phyloP scores from a whole-genome alignment of 495 filamentous ascomycete genomes.

The Annulohypoxylon maeteangense region DNA sequence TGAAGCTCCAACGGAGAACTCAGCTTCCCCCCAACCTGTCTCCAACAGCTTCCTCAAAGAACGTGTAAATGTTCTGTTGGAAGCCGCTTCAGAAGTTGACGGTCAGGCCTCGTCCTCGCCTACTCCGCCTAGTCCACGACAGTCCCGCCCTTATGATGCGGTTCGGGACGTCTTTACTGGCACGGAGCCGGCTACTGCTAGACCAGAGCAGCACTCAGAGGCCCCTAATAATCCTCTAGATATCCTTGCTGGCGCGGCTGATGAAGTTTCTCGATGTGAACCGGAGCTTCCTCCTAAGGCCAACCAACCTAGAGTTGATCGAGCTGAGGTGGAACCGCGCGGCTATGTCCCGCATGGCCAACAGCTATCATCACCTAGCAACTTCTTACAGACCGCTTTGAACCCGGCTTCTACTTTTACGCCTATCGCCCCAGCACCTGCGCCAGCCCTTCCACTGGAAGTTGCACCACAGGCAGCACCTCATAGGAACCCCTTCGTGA shows the following conservation, averaged over 20 bases:
- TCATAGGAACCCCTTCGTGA: slow-evolving; percentile 41
- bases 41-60: slow-evolving; percentile 8
- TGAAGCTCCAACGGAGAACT: slow-evolving; percentile 27
- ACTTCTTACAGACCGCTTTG: slow-evolving; percentile 56
- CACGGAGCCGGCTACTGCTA: slow-evolving; percentile 40
- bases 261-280: slow-evolving; percentile 15
- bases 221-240: slow-evolving; percentile 40
- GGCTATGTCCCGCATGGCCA: slow-evolving; percentile 30
- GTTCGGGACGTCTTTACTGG: slow-evolving; percentile 59
- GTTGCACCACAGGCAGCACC: slow-evolving; percentile 15
- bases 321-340: not conserved
- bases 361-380: slow-evolving; percentile 34
- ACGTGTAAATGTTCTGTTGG: slow-evolving; percentile 25
- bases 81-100: slow-evolving; percentile 42
- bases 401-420: slow-evolving; percentile 47
- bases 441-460: slow-evolving; percentile 31
- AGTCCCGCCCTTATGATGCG: slow-evolving; percentile 59
- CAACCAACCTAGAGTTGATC: slow-evolving; percentile 43
- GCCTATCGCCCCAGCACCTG: slow-evolving; percentile 43
- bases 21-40: not conserved
- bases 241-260: slow-evolving; percentile 49
- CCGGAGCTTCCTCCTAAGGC: not conserved
- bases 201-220: slow-evolving; percentile 16
- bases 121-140: slow-evolving; percentile 27
- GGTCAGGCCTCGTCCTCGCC: slow-evolving; percentile 5